phyloP scores from a whole-genome alignment of 441 rosid species.

The Syzygium malaccense region DNA sequence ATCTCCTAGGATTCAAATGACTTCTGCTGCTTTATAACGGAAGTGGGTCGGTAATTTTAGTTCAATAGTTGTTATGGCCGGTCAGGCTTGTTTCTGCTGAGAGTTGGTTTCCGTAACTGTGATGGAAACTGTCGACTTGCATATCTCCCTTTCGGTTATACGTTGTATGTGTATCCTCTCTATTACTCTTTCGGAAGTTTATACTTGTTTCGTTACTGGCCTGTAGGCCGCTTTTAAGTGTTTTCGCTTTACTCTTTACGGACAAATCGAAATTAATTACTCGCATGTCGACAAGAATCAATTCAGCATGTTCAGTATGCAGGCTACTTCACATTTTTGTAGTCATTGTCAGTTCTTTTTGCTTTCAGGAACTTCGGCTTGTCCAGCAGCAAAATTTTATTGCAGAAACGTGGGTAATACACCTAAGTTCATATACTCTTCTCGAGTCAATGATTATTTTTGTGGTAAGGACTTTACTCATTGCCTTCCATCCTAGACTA shows the following conservation, averaged over 20 bases:
- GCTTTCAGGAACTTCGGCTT: slow-evolving; percentile 82
- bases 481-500: neutral
- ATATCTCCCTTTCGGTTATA: neutral
- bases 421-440: slow-evolving; percentile 65
- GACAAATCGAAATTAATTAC: neutral
- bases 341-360: slow-evolving; percentile 2
- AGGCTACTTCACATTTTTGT: neutral
- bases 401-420: slow-evolving; percentile 73
- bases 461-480: slow-evolving; percentile 51
- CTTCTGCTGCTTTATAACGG: neutral
- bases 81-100: neutral
- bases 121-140: neutral
- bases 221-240: neutral
- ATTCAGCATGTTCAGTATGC: neutral
- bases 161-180: neutral
- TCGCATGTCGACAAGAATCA: neutral
- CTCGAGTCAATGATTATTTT: slow-evolving; percentile 65
- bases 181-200: neutral
- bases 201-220: neutral
- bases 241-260: neutral
- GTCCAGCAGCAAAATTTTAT: slow-evolving; percentile 77
- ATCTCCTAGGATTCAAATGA: neutral
- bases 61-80: neutral
- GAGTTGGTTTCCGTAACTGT: neutral
- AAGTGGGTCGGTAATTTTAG: neutral